Base-by-base conservation (phyloP, 768 basidiomycete genomes). In the Amanita phalloides region DNA sequence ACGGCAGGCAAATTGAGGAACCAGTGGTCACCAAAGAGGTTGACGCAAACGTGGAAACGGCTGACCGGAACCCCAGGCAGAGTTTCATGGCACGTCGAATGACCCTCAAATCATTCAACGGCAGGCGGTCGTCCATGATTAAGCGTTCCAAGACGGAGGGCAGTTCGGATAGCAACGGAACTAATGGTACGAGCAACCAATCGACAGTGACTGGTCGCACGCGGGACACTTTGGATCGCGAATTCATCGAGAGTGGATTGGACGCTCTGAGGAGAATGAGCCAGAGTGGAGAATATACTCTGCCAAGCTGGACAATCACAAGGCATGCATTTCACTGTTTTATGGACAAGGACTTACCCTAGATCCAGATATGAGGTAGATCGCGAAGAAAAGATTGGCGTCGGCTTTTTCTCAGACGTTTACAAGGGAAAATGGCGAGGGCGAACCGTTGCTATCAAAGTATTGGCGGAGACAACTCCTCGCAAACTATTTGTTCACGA, bases 261-360 rank as follows among this genome's bases (percentile, higher is more conserved):
- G 86, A 87, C 49, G 82, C 84, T 4, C 69, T 89, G 56, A 67
- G 79, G 50, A 69, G 84, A 56, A 66, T 89, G 70, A 82, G 80
- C 56, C 66, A 61, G 23, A 68, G 65, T 10, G 63, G 65, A n/a
- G 67, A 62, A 25, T 62, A 63, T 25, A 69, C 64, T 37, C 57
- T 87, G 28, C 86, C 86, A 0, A 75, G 71, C 55, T 90, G 86
- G 86, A 86, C 86, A 3, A 88, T 89, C 57, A 89, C 86, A 3
- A 72, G 74, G 80, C 76, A 55, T 33, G 64, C 30, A 37, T 39
- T 51, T 51, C 57, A 20, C 26, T 44, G 41, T 28, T 14, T 44
- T n/a, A 7, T 38, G 5, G 9, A 42, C 21, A 39, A 25, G 26
- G 39, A 33, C 56, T 45, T 28, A 42, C 32, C 49, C 56, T n/a